A percentile compares a stretch with the other conserved stretches of the same genome.
phyloP scores from a whole-genome alignment of 1,284 basidiomycete genomes.

The Sporisorium iseilematis-ciliati region DNA sequence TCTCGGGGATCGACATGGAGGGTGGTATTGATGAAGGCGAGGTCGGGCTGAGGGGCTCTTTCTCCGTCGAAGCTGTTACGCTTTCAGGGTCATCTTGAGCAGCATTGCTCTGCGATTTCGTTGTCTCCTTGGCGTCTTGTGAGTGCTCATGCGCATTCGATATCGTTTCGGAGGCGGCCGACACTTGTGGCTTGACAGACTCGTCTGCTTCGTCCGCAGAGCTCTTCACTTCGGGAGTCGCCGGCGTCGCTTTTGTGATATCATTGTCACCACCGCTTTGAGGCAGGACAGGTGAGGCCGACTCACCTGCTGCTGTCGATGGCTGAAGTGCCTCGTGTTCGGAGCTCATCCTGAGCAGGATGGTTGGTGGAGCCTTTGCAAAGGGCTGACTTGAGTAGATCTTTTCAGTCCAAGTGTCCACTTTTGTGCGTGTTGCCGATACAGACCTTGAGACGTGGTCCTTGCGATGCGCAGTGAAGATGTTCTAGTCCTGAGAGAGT shows the following conservation, averaged over 20 bases:
- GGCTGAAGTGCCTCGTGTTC: neutral
- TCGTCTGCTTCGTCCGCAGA: neutral
- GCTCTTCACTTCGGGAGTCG: neutral
- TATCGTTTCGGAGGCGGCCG: neutral
- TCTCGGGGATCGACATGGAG: constrained; percentile 47
- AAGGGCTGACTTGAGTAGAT: neutral
- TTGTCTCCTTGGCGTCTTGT: too few relatives aligned
- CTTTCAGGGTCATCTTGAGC: neutral
- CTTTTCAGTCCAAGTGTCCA: neutral
- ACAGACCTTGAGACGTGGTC: too few relatives aligned
- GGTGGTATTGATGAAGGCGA: constrained; percentile 23
- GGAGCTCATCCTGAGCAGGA: constrained; percentile 7
- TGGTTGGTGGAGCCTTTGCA: neutral
- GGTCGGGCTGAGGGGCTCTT: constrained; percentile 8
- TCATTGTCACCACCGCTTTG: neutral
- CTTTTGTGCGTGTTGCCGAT: neutral
- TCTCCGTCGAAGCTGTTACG: neutral
- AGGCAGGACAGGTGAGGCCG: neutral
- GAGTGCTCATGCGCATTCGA: too few relatives aligned
- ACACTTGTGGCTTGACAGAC: too few relatives aligned
- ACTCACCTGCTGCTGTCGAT: neutral
- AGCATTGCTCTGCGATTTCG: neutral
- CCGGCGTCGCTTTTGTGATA: neutral
- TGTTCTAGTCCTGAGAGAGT: too few relatives aligned
- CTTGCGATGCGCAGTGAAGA: too few relatives aligned